A percentile compares a stretch with the other conserved stretches of the same genome.
Conservation (phyloP, 169 alveolate genomes). For the Plasmodium reichenowi region DNA sequence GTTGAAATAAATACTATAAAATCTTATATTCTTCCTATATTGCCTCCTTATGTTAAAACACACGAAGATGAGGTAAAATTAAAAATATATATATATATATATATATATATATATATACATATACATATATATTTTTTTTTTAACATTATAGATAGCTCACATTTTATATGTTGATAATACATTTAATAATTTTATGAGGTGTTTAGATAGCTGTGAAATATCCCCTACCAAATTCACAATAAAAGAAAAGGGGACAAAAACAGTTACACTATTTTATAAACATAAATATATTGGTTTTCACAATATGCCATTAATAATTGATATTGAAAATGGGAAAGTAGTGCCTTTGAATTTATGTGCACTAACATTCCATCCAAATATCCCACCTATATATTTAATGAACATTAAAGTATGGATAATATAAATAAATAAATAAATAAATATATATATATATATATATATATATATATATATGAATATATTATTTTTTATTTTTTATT, state of each 20-base stretch:
- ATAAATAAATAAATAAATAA: not conserved
- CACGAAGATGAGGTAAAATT: constrained; percentile 54
- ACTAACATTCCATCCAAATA: constrained; percentile 42
- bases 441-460: not conserved
- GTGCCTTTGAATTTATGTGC: constrained; percentile 55
- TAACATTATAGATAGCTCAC: constrained; percentile 31
- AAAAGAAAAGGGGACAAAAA: constrained; percentile 40
- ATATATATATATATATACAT: not conserved
- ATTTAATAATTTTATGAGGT: constrained; percentile 65
- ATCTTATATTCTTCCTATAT: constrained; percentile 62
- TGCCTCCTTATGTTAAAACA: constrained; percentile 64
- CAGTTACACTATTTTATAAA: constrained; percentile 51
- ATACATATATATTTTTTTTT: not conserved
- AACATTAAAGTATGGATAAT: constrained; percentile 51
- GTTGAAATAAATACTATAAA: constrained; percentile 68
- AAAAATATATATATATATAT: constrained; percentile 1
- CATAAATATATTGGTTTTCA: constrained; percentile 71
- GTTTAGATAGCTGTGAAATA: constrained; percentile 65
- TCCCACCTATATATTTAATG: constrained; percentile 66
- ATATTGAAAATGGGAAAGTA: constrained; percentile 71
- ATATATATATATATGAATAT: not conserved
- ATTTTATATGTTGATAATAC: constrained; percentile 64
- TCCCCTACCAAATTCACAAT: constrained; percentile 47
- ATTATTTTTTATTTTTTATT: not conserved
- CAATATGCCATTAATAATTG: constrained; percentile 75